Evolutionary conservation across 176 grass and related monocot species (phyloP).

Genomic region (Carex scoparia): DNA sequence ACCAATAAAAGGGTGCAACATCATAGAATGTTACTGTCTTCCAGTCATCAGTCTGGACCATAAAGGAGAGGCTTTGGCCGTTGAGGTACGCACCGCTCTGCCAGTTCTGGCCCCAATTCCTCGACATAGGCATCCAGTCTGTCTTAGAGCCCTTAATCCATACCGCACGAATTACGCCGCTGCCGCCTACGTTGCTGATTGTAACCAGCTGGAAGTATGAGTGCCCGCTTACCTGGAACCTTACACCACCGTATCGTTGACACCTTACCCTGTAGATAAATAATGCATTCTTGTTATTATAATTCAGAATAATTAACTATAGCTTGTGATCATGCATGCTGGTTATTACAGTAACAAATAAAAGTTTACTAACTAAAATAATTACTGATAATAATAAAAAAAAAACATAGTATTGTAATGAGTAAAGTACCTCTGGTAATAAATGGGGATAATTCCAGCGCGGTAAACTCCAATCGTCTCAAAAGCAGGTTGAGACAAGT

Average conservation of each 20-base stretch:
- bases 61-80: constrained; percentile 43
- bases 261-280: constrained; percentile 12
- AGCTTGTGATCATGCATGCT: neutral
- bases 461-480: constrained; percentile 21
- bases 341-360: neutral
- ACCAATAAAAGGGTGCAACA: neutral
- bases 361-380: neutral
- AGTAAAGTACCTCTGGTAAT: constrained; percentile 20
- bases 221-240: constrained; percentile 35
- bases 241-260: constrained; percentile 20
- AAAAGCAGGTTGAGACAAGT: constrained; percentile 44
- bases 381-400: neutral
- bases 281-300: neutral
- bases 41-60: neutral
- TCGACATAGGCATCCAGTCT: constrained; percentile 44
- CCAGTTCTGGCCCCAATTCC: constrained; percentile 65
- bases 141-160: constrained; percentile 27
- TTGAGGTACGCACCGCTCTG: constrained; percentile 37
- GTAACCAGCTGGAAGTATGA: constrained; percentile 51
- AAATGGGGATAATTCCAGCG: constrained; percentile 19
- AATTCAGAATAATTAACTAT: neutral
- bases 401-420: neutral
- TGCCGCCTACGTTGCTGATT: constrained; percentile 29
- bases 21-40: neutral
- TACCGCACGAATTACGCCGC: constrained; percentile 36